A percentile compares a stretch with the other conserved stretches of the same genome.
Evolutionary conservation across 2,329 filamentous ascomycete genomes (phyloP).

Genomic region (Cytospora chrysosperma): DNA sequence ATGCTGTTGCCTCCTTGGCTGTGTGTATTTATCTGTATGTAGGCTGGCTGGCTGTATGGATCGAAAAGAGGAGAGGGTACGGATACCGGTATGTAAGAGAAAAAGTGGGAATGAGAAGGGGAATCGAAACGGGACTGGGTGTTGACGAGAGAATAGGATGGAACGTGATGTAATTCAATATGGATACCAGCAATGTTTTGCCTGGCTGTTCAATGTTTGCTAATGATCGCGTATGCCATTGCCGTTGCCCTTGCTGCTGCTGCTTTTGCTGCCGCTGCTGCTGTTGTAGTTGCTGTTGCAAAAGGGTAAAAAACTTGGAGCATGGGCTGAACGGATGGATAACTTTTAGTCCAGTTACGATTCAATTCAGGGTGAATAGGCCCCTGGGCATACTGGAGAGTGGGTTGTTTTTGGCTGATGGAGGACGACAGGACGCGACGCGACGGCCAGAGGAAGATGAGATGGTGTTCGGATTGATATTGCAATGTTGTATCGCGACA

Average conservation of each 20-base stretch:
- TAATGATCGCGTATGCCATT: background rate
- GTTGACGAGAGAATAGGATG: slow-evolving; percentile 7
- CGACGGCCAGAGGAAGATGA: slow-evolving; percentile 3
- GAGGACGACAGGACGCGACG: slow-evolving; percentile 9
- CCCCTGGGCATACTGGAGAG: background rate
- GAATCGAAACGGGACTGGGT: background rate
- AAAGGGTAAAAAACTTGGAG: background rate
- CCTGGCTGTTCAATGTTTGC: slow-evolving; percentile 5
- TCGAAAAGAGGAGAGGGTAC: background rate
- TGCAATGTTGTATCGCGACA: slow-evolving; percentile 1
- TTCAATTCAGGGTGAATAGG: background rate
- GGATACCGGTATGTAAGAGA: too few relatives aligned
- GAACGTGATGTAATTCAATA: slow-evolving; percentile 12
- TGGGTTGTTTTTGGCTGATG: background rate
- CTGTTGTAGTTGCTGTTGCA: background rate
- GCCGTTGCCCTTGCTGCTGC: background rate
- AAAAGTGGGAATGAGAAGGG: background rate
- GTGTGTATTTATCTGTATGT: background rate
- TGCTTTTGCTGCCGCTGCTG: too few relatives aligned
- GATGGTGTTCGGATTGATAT: slow-evolving; percentile 3
- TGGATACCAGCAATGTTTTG: background rate
- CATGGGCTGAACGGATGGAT: background rate
- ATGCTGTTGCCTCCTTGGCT: slow-evolving; percentile 13
- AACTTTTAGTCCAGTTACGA: too few relatives aligned
- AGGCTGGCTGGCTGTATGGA: background rate